A percentile compares a stretch with the other conserved stretches of the same genome.
Conservation (phyloP, 306 rosid species). For the Trifolium pratense region DNA sequence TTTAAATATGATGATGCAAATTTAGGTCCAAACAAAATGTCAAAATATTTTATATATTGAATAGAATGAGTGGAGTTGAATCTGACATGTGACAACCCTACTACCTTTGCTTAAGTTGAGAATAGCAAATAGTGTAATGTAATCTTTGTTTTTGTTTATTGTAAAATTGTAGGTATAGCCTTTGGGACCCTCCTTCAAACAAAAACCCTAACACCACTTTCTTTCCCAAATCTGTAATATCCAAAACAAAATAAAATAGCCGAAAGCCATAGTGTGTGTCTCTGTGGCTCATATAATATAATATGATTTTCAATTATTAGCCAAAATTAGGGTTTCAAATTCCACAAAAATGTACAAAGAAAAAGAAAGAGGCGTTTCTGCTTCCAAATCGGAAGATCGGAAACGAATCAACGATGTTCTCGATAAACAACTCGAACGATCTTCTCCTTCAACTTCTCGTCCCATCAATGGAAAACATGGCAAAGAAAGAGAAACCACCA, state of each 20-base stretch:
- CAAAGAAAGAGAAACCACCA: slow-evolving; percentile 38
- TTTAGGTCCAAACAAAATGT: background rate
- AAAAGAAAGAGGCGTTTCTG: slow-evolving; percentile 58
- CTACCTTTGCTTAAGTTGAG: slow-evolving; percentile 19
- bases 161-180: background rate
- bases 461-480: slow-evolving; percentile 60
- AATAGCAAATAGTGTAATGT: background rate
- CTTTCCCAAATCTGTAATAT: background rate
- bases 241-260: background rate
- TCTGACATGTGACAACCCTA: slow-evolving; percentile 8
- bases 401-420: slow-evolving; percentile 91
- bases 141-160: background rate
- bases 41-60: too few species aligned
- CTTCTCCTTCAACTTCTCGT: slow-evolving; percentile 92
- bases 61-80: slow-evolving; percentile 2
- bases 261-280: too few species aligned
- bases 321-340: slow-evolving; percentile 2
- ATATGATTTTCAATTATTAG: background rate
- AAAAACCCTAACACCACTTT: slow-evolving; percentile 11
- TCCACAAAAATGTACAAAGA: slow-evolving; percentile 65
- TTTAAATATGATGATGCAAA: background rate
- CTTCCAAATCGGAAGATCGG: slow-evolving; percentile 83
- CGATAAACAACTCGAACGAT: slow-evolving; percentile 89
- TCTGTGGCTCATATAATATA: background rate
- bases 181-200: background rate